A percentile compares a stretch with the other conserved stretches of the same genome.
Evolutionary conservation across 306 rosid genomes (phyloP).

Genomic region (Delonix regia): DNA sequence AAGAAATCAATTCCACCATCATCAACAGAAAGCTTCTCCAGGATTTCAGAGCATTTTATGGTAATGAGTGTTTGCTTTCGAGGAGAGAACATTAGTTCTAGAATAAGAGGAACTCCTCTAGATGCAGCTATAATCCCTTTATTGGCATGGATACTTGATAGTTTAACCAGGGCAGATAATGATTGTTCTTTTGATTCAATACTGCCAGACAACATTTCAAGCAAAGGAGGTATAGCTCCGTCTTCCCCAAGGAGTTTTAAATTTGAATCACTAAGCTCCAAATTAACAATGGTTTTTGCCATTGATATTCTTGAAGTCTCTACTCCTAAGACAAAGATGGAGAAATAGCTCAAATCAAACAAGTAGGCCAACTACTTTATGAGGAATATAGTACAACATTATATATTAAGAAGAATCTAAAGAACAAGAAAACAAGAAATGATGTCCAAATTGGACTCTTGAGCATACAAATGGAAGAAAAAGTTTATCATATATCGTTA

Average conservation of each 20-base stretch:
- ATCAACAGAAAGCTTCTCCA: conserved; percentile 68
- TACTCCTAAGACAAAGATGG: conserved; percentile 51
- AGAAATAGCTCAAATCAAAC: conserved; percentile 29
- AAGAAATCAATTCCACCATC: conserved; percentile 61
- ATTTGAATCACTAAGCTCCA: conserved; percentile 56
- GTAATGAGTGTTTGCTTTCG: conserved; percentile 40
- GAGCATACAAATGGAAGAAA: neutral
- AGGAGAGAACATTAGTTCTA: conserved; percentile 56
- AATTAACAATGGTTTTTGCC: conserved; percentile 54
- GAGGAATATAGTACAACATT: conserved; percentile 2
- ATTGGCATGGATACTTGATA: conserved; percentile 59
- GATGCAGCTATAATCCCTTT: conserved; percentile 61
- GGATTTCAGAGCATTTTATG: conserved; percentile 64
- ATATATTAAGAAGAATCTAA: neutral
- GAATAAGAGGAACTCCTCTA: conserved; percentile 69
- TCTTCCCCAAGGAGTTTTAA: conserved; percentile 71
- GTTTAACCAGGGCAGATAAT: conserved; percentile 62
- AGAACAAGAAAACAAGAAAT: neutral
- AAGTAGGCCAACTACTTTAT: conserved; percentile 6
- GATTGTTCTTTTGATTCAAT: conserved; percentile 57
- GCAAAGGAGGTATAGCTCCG: conserved; percentile 73
- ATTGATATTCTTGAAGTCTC: conserved; percentile 66
- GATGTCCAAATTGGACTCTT: neutral
- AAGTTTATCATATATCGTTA: neutral
- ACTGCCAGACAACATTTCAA: conserved; percentile 63